A percentile compares a stretch with the other conserved stretches of the same genome.
Evolutionary conservation across 23 red algal genomes (phyloP).

Genomic region (Cyanidiococcus yangmingshanensis): DNA sequence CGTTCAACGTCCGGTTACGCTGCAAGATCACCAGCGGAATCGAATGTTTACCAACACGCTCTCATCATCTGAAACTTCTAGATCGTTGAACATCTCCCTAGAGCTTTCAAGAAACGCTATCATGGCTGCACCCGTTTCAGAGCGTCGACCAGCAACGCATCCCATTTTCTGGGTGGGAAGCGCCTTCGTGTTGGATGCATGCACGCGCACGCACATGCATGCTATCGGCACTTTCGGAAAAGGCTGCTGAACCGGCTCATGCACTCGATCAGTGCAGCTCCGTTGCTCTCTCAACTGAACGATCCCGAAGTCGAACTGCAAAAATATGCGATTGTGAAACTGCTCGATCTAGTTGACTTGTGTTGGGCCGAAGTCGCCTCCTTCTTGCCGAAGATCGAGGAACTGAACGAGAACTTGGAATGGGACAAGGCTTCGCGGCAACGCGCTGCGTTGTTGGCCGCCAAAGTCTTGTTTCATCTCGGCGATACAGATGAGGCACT

Average conservation of each 20-base stretch:
- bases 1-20: too few relatives aligned
- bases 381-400: slow-evolving; percentile 74
- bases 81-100: too few relatives aligned
- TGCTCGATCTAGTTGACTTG: slow-evolving; percentile 60
- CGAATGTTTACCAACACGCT: too few relatives aligned
- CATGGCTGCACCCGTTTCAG: too few relatives aligned
- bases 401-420: slow-evolving; percentile 44
- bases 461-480: slow-evolving; percentile 97
- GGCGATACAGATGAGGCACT: slow-evolving; percentile 86
- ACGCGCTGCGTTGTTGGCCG: slow-evolving; percentile 80
- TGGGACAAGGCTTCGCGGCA: slow-evolving; percentile 37
- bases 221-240: too few relatives aligned
- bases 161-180: too few relatives aligned
- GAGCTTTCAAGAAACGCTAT: too few relatives aligned
- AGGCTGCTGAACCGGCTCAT: neutral
- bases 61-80: too few relatives aligned
- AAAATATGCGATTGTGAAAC: slow-evolving; percentile 50
- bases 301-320: slow-evolving; percentile 77
- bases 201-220: too few relatives aligned
- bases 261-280: slow-evolving; percentile 27
- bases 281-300: slow-evolving; percentile 64
- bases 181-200: too few relatives aligned
- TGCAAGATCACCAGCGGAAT: too few relatives aligned
- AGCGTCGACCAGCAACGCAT: too few relatives aligned
- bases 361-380: slow-evolving; percentile 95